Evolutionary conservation across 2,329 filamentous ascomycete species (phyloP).

Genomic region (Fusarium irregulare): DNA sequence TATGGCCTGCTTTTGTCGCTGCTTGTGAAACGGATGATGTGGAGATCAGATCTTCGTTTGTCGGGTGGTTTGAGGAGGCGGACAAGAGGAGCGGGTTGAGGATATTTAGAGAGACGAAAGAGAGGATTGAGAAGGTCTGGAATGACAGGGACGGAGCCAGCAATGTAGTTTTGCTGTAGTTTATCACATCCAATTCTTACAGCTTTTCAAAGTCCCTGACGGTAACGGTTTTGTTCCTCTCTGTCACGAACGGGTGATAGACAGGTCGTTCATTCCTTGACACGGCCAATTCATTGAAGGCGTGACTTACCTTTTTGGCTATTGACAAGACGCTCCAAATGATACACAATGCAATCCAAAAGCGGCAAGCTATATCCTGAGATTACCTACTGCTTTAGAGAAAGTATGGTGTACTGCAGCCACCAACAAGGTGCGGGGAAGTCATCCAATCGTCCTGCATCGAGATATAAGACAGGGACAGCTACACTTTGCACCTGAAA

Average conservation of each 20-base stretch:
- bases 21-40: slow-evolving; percentile 21
- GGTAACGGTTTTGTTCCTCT: too few species aligned
- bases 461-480: background rate
- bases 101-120: slow-evolving; percentile 27
- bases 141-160: background rate
- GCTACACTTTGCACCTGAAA: too few species aligned
- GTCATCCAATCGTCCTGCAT: too few species aligned
- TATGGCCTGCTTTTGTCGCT: slow-evolving; percentile 34
- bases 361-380: background rate
- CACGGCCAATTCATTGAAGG: too few species aligned
- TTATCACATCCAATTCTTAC: background rate
- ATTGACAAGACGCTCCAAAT: too few species aligned
- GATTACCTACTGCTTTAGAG: background rate
- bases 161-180: background rate
- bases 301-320: too few species aligned
- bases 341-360: rapidly evolving
- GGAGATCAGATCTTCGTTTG: slow-evolving; percentile 1
- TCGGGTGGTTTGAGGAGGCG: slow-evolving; percentile 22
- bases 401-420: background rate
- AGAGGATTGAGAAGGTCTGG: slow-evolving; percentile 21
- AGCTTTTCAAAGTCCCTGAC: too few species aligned
- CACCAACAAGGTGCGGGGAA: background rate
- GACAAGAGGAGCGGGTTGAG: slow-evolving; percentile 13
- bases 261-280: too few species aligned
- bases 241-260: too few species aligned